Evolutionary conservation across 2,329 filamentous ascomycete genomes (phyloP).

Genomic region (Pseudogymnoascus sp.): DNA sequence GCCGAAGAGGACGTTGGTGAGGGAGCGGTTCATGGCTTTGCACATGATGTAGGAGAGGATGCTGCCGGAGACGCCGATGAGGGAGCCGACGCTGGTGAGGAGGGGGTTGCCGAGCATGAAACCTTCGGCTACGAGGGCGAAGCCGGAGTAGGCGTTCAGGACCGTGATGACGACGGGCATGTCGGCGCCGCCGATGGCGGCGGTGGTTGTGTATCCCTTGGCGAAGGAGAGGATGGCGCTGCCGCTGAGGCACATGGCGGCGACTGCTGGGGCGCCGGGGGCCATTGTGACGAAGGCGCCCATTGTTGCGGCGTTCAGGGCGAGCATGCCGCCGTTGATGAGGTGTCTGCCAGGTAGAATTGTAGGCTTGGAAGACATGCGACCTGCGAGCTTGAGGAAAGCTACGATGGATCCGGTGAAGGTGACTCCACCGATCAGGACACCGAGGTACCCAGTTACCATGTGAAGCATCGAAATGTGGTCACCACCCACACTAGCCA

Average conservation of each 20-base stretch:
- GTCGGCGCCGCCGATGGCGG: conserved; percentile 85
- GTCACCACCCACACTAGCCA: conserved; percentile 58
- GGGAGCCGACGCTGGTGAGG: conserved; percentile 73
- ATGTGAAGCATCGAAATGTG: conserved; percentile 67
- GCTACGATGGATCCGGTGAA: conserved; percentile 89
- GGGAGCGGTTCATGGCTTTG: conserved; percentile 82
- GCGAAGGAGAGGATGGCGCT: conserved; percentile 73
- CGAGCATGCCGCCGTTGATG: conserved; percentile 67
- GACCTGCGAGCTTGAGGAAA: conserved; percentile 77
- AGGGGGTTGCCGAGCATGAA: conserved; percentile 87
- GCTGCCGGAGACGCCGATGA: conserved; percentile 83
- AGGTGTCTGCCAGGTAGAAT: conserved; percentile 67
- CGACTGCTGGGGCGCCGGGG: conserved; percentile 69
- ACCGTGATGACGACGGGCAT: conserved; percentile 92
- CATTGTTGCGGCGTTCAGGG: conserved; percentile 74
- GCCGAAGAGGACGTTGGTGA: conserved; percentile 86
- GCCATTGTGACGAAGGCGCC: conserved; percentile 76
- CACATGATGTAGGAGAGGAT: conserved; percentile 86
- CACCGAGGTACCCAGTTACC: conserved; percentile 78
- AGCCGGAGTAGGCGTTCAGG: conserved; percentile 84
- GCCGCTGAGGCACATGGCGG: conserved; percentile 67
- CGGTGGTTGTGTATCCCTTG: conserved; percentile 81
- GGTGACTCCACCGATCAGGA: conserved; percentile 79
- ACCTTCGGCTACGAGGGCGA: conserved; percentile 81
- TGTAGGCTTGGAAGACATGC: conserved; percentile 71